Evolutionary conservation across 495 filamentous ascomycete species (phyloP).

Genomic region (Penicillium taxi): DNA sequence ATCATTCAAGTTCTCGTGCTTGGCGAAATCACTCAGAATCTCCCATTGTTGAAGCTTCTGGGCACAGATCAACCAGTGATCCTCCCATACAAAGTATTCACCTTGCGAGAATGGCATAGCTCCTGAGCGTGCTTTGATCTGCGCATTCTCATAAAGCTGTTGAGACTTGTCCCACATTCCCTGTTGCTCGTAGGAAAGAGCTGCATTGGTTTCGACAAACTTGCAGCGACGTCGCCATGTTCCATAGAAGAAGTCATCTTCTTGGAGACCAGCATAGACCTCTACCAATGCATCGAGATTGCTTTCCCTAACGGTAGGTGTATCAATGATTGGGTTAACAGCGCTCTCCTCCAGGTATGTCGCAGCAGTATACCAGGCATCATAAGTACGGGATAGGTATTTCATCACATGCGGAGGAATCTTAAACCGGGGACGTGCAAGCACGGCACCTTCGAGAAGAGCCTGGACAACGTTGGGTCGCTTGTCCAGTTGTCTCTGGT

Average conservation of each 20-base stretch:
- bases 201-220: slow-evolving; percentile 94
- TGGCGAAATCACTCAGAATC: slow-evolving; percentile 92
- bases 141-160: slow-evolving; percentile 87
- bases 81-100: slow-evolving; percentile 99
- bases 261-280: slow-evolving; percentile 77
- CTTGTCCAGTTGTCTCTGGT: slow-evolving; percentile 86
- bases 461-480: slow-evolving; percentile 91
- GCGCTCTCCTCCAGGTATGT: slow-evolving; percentile 77
- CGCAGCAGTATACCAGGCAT: slow-evolving; percentile 90
- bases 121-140: slow-evolving; percentile 92
- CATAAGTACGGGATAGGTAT: slow-evolving; percentile 80
- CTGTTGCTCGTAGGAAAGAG: slow-evolving; percentile 94
- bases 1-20: slow-evolving; percentile 97
- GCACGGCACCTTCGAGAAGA: slow-evolving; percentile 74
- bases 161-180: slow-evolving; percentile 99
- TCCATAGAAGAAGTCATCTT: slow-evolving; percentile 96
- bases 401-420: slow-evolving; percentile 94
- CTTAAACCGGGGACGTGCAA: slow-evolving; percentile 74
- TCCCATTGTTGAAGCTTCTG: slow-evolving; percentile 99
- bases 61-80: slow-evolving; percentile 95
- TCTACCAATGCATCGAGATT: slow-evolving; percentile 91
- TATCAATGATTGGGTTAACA: slow-evolving; percentile 77
- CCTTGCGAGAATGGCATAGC: slow-evolving; percentile 89
- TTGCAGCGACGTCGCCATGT: slow-evolving; percentile 93
- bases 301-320: slow-evolving; percentile 73